Base-by-base conservation (phyloP, 768 basidiomycete genomes). In the Candolleomyces efflorescens region DNA sequence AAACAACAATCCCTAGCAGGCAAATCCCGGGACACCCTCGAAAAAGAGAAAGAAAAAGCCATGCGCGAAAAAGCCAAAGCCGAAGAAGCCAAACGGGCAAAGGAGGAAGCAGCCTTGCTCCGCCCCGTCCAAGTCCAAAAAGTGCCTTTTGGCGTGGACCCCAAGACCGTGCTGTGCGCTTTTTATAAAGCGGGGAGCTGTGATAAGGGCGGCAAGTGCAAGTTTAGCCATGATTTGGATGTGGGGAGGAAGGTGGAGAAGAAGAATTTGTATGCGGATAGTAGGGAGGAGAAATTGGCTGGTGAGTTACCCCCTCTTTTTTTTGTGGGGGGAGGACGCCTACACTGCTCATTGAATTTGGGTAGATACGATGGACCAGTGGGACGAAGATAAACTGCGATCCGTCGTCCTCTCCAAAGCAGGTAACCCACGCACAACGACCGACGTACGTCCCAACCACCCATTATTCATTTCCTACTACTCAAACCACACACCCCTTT, bases 181-280 rank as follows among this genome's bases (percentile, higher is more conserved):
- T 98, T 87, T 78, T 94, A 80, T 81, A 98, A 98, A 74, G 88
- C 90, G 12, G 95, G 96, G 3, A 80, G 74, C 51, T 99, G 96
- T 68, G 94, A 96, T 23, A 98, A 98, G 78, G 96, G 93, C 23
- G 84, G 64, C 70, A 93, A 92, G 76, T 98, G 97, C 77, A 98
- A 96, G 79, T 98, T 97, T 75, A 95, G 94, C 62, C 97, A 99
- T 71, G 88, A 98, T 75, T 66, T 87, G 59, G 82, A 98, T 63
- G 83, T 96, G 37, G 94, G 83, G 6, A 77, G 97, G 60, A 98
- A 95, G 73, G 89, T 90, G 48, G 91, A 94, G 70, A 99, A 98
- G 84, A 92, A 87, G 78, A 93, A 95, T 70, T 67, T 99, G 65
- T 99, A 99, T 70, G 87, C 84, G 68, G 97, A 99, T 70, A 78